phyloP scores from a whole-genome alignment of 2,329 filamentous ascomycete species.

The Sodiomyces alkalinus region DNA sequence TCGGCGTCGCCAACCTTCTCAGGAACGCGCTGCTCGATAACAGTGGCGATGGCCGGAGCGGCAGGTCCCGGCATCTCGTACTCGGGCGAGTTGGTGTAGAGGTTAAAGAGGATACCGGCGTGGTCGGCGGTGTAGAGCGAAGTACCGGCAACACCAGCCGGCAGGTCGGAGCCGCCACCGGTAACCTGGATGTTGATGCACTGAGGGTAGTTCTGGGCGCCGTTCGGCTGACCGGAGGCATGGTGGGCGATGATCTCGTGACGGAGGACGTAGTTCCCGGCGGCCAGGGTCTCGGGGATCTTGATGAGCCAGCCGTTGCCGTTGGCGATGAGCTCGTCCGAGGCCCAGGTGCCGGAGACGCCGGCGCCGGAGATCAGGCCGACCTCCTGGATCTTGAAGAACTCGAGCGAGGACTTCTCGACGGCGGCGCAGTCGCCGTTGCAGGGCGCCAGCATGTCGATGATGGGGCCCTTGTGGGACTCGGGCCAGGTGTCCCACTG shows the following conservation, averaged over 20 bases:
- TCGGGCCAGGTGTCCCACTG: conserved; percentile 53
- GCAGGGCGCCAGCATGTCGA: conserved; percentile 44
- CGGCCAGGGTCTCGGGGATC: conserved; percentile 28
- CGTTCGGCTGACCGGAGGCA: conserved; percentile 22
- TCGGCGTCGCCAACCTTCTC: background rate
- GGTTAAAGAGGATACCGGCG: conserved; percentile 20
- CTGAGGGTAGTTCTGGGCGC: conserved; percentile 35
- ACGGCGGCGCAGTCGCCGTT: conserved; percentile 34
- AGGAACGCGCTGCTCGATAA: conserved; percentile 1
- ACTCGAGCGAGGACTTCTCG: conserved; percentile 34
- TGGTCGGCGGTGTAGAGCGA: conserved; percentile 19
- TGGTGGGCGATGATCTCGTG: conserved; percentile 42
- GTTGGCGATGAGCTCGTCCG: conserved; percentile 33
- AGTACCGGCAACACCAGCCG: conserved; percentile 16
- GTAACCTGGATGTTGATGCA: conserved; percentile 33
- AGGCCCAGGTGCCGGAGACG: conserved; percentile 35
- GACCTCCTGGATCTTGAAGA: conserved; percentile 43
- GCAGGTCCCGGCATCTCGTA: conserved; percentile 18
- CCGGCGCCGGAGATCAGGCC: conserved; percentile 37
- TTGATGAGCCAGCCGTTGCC: conserved; percentile 29
- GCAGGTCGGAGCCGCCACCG: conserved; percentile 18
- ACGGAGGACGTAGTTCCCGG: conserved; percentile 39
- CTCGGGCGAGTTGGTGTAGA: conserved; percentile 13
- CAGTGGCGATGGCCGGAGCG: conserved; percentile 3
- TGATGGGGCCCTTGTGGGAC: conserved; percentile 44